Evolutionary conservation across 2,329 filamentous ascomycete species (phyloP).

Genomic region (Juglanconis juglandina): DNA sequence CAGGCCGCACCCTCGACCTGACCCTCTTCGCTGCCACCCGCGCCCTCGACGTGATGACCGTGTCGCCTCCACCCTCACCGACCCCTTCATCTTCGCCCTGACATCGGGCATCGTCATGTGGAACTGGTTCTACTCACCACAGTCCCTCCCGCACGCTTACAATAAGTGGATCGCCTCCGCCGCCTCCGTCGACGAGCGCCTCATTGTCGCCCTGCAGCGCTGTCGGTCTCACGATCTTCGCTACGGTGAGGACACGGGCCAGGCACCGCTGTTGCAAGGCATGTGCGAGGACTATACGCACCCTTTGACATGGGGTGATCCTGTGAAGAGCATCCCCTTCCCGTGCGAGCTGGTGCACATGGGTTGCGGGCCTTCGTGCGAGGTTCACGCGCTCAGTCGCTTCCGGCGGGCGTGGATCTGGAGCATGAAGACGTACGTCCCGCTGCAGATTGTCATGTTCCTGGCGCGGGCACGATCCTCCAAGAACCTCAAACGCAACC

Average conservation of each 20-base stretch:
- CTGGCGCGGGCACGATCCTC: slow-evolving; percentile 53
- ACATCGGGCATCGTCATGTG: slow-evolving; percentile 81
- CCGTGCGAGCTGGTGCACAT: slow-evolving; percentile 84
- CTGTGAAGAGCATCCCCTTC: slow-evolving; percentile 64
- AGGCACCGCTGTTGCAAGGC: slow-evolving; percentile 61
- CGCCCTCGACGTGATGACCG: slow-evolving; percentile 66
- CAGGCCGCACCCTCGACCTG: slow-evolving; percentile 75
- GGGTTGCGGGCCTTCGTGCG: slow-evolving; percentile 69
- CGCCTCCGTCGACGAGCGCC: slow-evolving; percentile 69
- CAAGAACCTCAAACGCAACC: slow-evolving; percentile 31
- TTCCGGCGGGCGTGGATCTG: slow-evolving; percentile 69
- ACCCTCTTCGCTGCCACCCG: slow-evolving; percentile 74
- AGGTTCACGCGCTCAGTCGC: slow-evolving; percentile 67
- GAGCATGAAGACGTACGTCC: slow-evolving; percentile 73
- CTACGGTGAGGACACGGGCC: slow-evolving; percentile 72
- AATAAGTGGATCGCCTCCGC: slow-evolving; percentile 78
- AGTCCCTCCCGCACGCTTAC: slow-evolving; percentile 68
- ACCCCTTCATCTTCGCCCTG: slow-evolving; percentile 67
- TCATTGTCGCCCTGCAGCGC: slow-evolving; percentile 70
- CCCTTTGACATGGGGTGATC: slow-evolving; percentile 71
- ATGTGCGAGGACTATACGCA: slow-evolving; percentile 71
- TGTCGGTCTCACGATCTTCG: slow-evolving; percentile 60
- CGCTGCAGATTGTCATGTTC: slow-evolving; percentile 59
- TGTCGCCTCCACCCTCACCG: slow-evolving; percentile 45
- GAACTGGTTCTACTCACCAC: slow-evolving; percentile 78